Percentiles rank a stretch among this genome's conserved stretches.
Evolutionary conservation across 495 filamentous ascomycete genomes (phyloP).

Genomic region (Penicillium manginii): DNA sequence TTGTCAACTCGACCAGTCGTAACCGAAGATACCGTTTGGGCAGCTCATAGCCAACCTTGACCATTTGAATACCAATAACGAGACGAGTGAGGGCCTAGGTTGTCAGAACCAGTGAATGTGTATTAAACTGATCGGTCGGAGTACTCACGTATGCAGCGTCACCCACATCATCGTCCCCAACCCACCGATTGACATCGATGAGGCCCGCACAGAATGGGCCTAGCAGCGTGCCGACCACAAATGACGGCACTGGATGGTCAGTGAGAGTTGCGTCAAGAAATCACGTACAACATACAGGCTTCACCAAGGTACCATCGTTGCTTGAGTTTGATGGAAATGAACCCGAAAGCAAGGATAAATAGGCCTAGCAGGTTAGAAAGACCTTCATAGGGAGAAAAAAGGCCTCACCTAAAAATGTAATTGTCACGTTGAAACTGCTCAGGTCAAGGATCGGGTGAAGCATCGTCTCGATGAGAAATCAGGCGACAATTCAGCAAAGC

Average conservation of each 20-base stretch:
- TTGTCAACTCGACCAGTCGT: conserved; percentile 33
- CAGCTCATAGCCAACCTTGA: conserved; percentile 39
- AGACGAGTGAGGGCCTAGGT: conserved; percentile 48
- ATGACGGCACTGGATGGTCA: conserved; percentile 50
- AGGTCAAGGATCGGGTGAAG: conserved; percentile 55
- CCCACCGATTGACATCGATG: conserved; percentile 50
- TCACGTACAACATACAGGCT: conserved; percentile 47
- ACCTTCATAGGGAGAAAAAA: conserved; percentile 4
- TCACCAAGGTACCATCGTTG: conserved; percentile 60
- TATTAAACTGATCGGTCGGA: not conserved
- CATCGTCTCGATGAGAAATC: conserved; percentile 28
- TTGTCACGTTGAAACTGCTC: conserved; percentile 54
- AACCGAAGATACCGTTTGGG: conserved; percentile 39
- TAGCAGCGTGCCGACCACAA: conserved; percentile 50
- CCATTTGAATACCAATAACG: conserved; percentile 59
- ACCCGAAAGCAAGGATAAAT: conserved; percentile 43
- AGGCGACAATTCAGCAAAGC: not conserved
- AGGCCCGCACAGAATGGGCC: conserved; percentile 54
- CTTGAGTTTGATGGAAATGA: conserved; percentile 58
- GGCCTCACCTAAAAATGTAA: conserved; percentile 48
- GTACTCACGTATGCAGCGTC: conserved; percentile 49
- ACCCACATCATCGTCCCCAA: conserved; percentile 31
- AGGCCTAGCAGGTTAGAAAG: conserved; percentile 26
- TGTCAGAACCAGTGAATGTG: conserved; percentile 1
- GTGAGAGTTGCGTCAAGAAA: not conserved